Percentiles rank a stretch among this genome's conserved stretches.
Evolutionary conservation across 2,329 filamentous ascomycete species (phyloP).

Genomic region (Tolypocladium pustulatum): DNA sequence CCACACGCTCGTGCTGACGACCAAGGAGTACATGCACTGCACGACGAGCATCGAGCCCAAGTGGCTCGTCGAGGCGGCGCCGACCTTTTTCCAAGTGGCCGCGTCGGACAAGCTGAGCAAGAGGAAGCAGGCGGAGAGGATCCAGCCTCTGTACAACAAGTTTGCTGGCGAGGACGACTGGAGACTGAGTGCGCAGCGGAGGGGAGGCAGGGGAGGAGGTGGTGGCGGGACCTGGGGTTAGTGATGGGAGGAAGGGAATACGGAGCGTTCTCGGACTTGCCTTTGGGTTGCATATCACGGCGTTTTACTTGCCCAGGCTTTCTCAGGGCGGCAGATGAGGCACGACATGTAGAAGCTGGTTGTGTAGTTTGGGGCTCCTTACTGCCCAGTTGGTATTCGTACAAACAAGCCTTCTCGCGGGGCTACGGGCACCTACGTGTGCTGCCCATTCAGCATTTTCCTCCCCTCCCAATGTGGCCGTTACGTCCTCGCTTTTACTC

Average conservation of each 20-base stretch:
- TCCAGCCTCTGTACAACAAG: slow-evolving; percentile 90
- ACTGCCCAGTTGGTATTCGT: neutral
- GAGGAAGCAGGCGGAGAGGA: slow-evolving; percentile 86
- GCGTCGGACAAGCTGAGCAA: slow-evolving; percentile 79
- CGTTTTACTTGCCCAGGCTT: neutral
- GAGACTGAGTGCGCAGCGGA: slow-evolving; percentile 80
- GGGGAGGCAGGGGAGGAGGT: slow-evolving; percentile 73
- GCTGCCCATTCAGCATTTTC: too few relatives aligned
- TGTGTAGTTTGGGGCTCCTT: neutral
- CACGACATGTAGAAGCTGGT: neutral
- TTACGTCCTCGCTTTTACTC: too few relatives aligned
- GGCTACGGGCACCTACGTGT: too few relatives aligned
- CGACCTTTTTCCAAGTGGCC: slow-evolving; percentile 97
- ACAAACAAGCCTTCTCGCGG: neutral
- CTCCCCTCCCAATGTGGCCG: too few relatives aligned
- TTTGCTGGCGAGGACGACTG: slow-evolving; percentile 91
- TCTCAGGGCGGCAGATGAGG: neutral
- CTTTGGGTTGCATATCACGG: neutral
- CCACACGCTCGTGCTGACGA: slow-evolving; percentile 81
- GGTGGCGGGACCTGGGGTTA: slow-evolving; percentile 89
- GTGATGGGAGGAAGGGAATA: neutral
- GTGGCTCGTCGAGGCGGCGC: slow-evolving; percentile 89
- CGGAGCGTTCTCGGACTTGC: neutral
- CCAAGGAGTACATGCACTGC: slow-evolving; percentile 96
- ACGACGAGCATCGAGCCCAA: slow-evolving; percentile 92